Percentiles rank a stretch among this genome's conserved stretches.
phyloP scores from a whole-genome alignment of 2,329 filamentous ascomycete genomes.

The Diaporthe ampelina region DNA sequence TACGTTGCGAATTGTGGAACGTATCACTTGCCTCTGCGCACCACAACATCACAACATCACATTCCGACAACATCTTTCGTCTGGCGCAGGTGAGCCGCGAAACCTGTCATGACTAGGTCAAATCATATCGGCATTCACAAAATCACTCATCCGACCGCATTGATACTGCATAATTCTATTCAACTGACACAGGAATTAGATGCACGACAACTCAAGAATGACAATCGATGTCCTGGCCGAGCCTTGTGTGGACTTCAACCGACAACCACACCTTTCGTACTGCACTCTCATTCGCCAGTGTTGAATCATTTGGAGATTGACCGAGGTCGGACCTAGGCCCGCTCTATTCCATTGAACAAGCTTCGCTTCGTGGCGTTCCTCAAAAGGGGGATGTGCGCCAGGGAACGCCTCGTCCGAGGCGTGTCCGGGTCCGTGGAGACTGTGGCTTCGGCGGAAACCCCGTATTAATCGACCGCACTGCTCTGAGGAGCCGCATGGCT shows the following conservation, averaged over 20 bases:
- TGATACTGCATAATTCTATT: too few relatives aligned
- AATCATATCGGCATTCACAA: too few relatives aligned
- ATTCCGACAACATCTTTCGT: too few relatives aligned
- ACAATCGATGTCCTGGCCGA: neutral
- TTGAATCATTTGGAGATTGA: neutral
- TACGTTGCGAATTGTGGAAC: too few relatives aligned
- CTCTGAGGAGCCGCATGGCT: neutral
- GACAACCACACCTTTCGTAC: neutral
- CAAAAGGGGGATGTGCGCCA: constrained; percentile 14
- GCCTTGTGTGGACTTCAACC: neutral
- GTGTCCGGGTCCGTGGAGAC: neutral
- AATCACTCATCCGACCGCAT: too few relatives aligned
- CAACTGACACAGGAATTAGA: neutral
- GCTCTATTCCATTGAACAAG: neutral
- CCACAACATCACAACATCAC: too few relatives aligned
- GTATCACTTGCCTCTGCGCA: too few relatives aligned
- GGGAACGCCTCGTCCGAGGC: neutral
- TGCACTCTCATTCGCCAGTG: neutral
- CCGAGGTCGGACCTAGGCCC: neutral
- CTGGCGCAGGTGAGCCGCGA: too few relatives aligned
- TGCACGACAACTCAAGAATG: neutral
- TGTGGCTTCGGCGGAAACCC: neutral
- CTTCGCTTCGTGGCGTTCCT: neutral
- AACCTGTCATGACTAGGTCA: too few relatives aligned
- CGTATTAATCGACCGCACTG: neutral